A percentile compares a stretch with the other conserved stretches of the same genome.
These are phyloP conservation scores for Diophrys sp. DNA, from an alignment of 73 alveolate genomes.

Conservation along the genomic window DNA sequence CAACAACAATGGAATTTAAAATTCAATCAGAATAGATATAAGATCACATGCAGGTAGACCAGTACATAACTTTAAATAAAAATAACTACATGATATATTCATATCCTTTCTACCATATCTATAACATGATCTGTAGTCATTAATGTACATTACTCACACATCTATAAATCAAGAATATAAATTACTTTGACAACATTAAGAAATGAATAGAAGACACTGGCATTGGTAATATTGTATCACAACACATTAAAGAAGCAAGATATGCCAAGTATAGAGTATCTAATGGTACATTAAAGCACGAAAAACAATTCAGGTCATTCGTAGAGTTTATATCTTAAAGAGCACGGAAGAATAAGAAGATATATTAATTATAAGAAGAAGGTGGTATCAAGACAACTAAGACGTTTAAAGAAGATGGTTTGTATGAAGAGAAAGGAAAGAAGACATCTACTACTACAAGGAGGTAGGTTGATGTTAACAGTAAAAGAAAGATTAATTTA, in stretches of 20 bases:
- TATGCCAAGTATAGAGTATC: background rate
- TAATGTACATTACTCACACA: background rate
- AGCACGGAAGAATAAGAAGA: too few relatives aligned
- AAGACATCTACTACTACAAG: too few relatives aligned
- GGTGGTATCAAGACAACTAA: too few relatives aligned
- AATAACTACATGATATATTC: background rate
- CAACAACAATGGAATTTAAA: background rate
- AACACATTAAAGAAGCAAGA: background rate
- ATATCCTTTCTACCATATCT: background rate
- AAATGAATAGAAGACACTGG: background rate
- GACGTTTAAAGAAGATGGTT: too few relatives aligned
- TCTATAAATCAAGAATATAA: too few relatives aligned
- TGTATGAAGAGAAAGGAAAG: too few relatives aligned
- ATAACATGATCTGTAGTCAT: background rate
- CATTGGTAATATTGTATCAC: background rate
- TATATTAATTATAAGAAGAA: too few relatives aligned
- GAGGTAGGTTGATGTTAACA: too few relatives aligned
- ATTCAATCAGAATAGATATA: too few relatives aligned
- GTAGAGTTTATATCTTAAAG: background rate
- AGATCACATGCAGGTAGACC: background rate
- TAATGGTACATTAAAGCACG: background rate
- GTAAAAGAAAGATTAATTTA: too few relatives aligned
- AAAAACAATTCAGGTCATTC: background rate
- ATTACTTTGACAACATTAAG: background rate
- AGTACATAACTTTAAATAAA: too few relatives aligned